Evolutionary conservation across 2,329 filamentous ascomycete genomes (phyloP).

Genomic region (Purpureocillium lavendulum): DNA sequence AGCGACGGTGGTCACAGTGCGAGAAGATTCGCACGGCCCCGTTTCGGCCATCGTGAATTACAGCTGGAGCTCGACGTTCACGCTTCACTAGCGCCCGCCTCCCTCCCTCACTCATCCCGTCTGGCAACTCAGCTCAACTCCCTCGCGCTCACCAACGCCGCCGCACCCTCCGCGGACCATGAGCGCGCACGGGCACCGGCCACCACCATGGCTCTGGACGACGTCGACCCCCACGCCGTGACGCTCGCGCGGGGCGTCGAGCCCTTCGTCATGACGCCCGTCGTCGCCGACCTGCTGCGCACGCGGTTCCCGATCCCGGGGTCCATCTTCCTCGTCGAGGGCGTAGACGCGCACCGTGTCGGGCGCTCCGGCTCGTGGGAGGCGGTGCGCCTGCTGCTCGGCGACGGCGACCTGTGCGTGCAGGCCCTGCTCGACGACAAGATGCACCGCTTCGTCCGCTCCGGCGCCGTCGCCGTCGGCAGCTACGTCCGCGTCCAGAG

Average conservation of each 20-base stretch:
- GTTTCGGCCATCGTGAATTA: no score
- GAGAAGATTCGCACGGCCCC: no score
- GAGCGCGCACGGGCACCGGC: neutral
- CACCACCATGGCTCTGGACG: constrained; percentile 9
- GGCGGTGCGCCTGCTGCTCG: constrained; percentile 37
- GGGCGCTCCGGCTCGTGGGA: constrained; percentile 30
- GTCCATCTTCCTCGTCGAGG: constrained; percentile 42
- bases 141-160: no score
- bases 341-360: constrained; percentile 27
- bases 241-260: constrained; percentile 12
- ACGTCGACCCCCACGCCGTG: constrained; percentile 18
- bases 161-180: neutral
- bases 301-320: constrained; percentile 37
- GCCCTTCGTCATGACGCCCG: constrained; percentile 23
- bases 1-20: no score
- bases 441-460: constrained; percentile 39
- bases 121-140: no score
- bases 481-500: constrained; percentile 38
- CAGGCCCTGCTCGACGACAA: constrained; percentile 39
- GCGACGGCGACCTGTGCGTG: constrained; percentile 46
- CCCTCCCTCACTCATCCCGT: no score
- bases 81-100: no score
- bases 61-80: no score
- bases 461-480: constrained; percentile 35
- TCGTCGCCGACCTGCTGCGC: constrained; percentile 39